Evolutionary conservation across 768 basidiomycete genomes (phyloP).

Genomic region (Panaeolus papilionaceus): DNA sequence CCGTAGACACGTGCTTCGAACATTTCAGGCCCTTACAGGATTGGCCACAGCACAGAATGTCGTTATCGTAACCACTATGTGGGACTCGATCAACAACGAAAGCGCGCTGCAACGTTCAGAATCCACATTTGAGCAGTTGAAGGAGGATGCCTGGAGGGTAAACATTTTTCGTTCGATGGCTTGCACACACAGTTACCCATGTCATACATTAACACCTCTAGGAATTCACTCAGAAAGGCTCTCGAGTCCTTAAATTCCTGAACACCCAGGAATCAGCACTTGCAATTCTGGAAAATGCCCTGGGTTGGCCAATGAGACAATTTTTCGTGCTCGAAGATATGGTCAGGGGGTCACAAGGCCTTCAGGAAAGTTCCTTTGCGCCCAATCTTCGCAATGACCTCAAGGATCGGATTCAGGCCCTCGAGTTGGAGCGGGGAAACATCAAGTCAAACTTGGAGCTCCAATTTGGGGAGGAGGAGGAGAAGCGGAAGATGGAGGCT

Average conservation of each 20-base stretch:
- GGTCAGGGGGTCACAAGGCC: background rate
- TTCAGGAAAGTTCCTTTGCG: background rate
- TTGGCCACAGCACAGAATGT: background rate
- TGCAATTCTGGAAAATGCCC: background rate
- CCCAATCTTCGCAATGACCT: background rate
- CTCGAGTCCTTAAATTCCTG: background rate
- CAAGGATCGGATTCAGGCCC: background rate
- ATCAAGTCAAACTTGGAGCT: background rate
- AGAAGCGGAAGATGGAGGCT: background rate
- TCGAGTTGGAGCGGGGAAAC: background rate
- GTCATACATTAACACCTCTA: background rate
- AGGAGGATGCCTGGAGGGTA: background rate
- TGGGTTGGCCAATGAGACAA: background rate
- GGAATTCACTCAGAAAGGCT: background rate
- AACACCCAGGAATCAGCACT: background rate
- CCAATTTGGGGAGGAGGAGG: background rate
- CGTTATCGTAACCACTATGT: background rate
- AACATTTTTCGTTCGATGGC: background rate
- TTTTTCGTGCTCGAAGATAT: background rate
- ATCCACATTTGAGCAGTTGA: background rate
- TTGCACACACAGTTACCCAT: too few species aligned
- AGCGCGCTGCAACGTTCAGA: background rate
- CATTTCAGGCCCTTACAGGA: slow-evolving; percentile 3
- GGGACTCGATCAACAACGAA: background rate
- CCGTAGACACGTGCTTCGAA: background rate